Evolutionary conservation across 805 yeast genomes (phyloP), one percentile per base, ranked within the genome.

Genomic region (Jamesozyma gamospora): DNA sequence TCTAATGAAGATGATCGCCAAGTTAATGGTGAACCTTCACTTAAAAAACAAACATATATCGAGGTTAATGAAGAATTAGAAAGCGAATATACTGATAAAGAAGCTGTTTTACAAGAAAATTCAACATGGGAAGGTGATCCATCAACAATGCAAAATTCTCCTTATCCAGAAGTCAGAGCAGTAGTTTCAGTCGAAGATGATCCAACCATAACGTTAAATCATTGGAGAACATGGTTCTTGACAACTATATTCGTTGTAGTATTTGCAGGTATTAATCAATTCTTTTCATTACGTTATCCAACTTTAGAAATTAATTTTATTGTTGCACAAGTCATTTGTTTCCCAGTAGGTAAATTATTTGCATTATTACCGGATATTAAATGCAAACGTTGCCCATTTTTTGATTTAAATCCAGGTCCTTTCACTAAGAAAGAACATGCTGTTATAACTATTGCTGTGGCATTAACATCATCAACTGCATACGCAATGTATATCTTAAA

Each of bases 111-210:
- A 4, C 12, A 27, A 27, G 28, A 27, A 4, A 11, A 6, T n/a
- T 27, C 28, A 7, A 11, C 16, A 19, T 53, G 58, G 58, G 52
- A 50, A 32, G 58, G 58, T 17, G 50, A 53, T 32, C 52, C 52
- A 8, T 35, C 44, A 12, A 34, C 28, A 5, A 36, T 53, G 43
- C 41, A 44, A 14, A 43, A 54, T 35, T 54, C 59, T 3, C 59
- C 59, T 5, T 73, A 71, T 45, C 74, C 78, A 1, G 79, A 74
- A 50, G 80, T 74, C 35, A 66, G 80, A 59, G 72, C 78, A 18
- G 72, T 75, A 9, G 75, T 75, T 28, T 71, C 76, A 7, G 65
- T 72, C 9, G 53, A 60, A 9, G 80, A 74, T 51, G 79, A 75
- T 53, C 68, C 71, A 1, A 45, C 65, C 4, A 52, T 72, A 16